Conservation (phyloP, 2,329 filamentous ascomycete genomes). For the Exophiala bonariae region DNA sequence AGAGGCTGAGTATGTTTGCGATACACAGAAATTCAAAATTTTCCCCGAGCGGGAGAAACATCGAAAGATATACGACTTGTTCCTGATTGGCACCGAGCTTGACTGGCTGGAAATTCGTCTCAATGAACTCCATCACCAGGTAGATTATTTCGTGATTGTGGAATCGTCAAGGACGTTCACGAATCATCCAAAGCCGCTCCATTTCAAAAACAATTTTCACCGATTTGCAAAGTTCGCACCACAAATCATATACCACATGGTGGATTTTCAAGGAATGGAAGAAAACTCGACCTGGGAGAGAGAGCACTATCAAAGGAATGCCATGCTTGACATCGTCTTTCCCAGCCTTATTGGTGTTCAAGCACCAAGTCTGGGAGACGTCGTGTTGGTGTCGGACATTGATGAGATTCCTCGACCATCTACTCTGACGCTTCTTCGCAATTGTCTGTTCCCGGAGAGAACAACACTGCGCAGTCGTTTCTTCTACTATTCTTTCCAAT, state of each 20-base stretch:
- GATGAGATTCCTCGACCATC: conserved; percentile 60
- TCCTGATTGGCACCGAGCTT: conserved; percentile 64
- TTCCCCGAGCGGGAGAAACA: conserved; percentile 22
- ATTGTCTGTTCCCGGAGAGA: conserved; percentile 54
- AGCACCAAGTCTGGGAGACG: conserved; percentile 51
- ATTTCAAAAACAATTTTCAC: conserved; percentile 54
- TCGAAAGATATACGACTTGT: conserved; percentile 61
- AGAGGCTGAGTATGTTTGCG: conserved; percentile 10
- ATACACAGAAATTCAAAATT: conserved; percentile 7
- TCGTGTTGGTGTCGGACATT: conserved; percentile 60
- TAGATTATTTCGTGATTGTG: conserved; percentile 67
- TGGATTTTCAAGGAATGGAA: conserved; percentile 35
- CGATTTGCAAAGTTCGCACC: conserved; percentile 54
- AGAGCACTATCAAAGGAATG: conserved; percentile 57
- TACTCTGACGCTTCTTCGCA: conserved; percentile 50
- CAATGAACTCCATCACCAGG: conserved; percentile 55
- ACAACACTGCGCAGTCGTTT: conserved; percentile 54
- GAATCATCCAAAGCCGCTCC: conserved; percentile 55
- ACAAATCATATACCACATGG: conserved; percentile 62
- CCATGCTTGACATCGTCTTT: conserved; percentile 59
- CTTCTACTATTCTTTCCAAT: conserved; percentile 62
- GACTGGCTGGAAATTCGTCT: conserved; percentile 67
- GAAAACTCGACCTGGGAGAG: conserved; percentile 45
- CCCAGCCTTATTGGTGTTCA: conserved; percentile 45
- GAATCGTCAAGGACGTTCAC: conserved; percentile 62